phyloP scores from a whole-genome alignment of 2,329 filamentous ascomycete species.

The Colletotrichum echinochloae region DNA sequence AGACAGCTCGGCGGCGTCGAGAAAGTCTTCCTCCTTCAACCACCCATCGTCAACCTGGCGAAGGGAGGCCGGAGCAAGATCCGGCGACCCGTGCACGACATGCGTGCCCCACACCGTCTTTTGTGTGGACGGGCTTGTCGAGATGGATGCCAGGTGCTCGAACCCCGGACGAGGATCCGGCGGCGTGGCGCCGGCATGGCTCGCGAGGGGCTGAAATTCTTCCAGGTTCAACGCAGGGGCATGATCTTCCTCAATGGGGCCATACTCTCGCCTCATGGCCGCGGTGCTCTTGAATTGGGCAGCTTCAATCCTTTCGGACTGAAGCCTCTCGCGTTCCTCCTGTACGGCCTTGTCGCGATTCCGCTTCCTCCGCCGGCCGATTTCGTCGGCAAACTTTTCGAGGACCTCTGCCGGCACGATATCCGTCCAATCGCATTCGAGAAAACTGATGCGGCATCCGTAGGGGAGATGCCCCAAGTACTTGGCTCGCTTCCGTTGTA shows the following conservation, averaged over 20 bases:
- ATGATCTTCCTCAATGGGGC: slow-evolving; percentile 55
- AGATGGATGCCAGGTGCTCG: slow-evolving; percentile 78
- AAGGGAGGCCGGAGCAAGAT: slow-evolving; percentile 50
- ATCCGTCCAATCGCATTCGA: slow-evolving; percentile 96
- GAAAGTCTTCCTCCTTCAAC: slow-evolving; percentile 83
- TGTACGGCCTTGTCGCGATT: slow-evolving; percentile 86
- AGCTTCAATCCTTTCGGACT: slow-evolving; percentile 84
- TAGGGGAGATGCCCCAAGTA: slow-evolving; percentile 89
- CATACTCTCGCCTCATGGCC: slow-evolving; percentile 55
- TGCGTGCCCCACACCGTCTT: slow-evolving; percentile 95
- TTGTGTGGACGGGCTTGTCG: slow-evolving; percentile 80
- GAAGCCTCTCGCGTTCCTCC: slow-evolving; percentile 86
- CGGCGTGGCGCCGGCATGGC: slow-evolving; percentile 63
- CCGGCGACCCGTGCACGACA: slow-evolving; percentile 71
- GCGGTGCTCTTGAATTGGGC: slow-evolving; percentile 70
- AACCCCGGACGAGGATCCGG: slow-evolving; percentile 72
- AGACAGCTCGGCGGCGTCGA: slow-evolving; percentile 70
- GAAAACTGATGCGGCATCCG: slow-evolving; percentile 90
- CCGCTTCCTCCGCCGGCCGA: slow-evolving; percentile 79
- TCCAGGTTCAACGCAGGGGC: slow-evolving; percentile 61
- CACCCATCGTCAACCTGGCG: slow-evolving; percentile 78
- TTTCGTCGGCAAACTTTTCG: slow-evolving; percentile 80
- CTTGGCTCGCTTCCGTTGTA: slow-evolving; percentile 83
- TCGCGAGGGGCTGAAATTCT: slow-evolving; percentile 74
- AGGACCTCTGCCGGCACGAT: slow-evolving; percentile 82